Evolutionary conservation across 1,284 basidiomycete species (phyloP).

Genomic region (Cystobasidium slooffiae): DNA sequence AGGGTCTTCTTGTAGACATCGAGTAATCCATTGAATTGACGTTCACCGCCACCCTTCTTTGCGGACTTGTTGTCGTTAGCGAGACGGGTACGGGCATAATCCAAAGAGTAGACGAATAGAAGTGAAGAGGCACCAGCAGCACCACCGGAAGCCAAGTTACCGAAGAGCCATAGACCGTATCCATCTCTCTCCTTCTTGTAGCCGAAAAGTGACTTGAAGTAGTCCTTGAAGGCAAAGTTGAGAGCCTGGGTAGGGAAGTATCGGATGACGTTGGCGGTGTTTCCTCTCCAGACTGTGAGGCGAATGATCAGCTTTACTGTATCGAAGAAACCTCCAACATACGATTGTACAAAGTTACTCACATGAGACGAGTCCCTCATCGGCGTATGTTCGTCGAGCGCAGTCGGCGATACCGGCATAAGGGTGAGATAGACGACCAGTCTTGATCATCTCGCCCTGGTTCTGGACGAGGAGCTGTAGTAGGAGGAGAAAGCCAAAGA

Average conservation of each 20-base stretch:
- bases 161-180: constrained; percentile 55
- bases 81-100: constrained; percentile 96
- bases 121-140: constrained; percentile 66
- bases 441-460: constrained; percentile 65
- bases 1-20: constrained; percentile 88
- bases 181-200: constrained; percentile 54
- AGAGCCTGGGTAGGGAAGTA: constrained; percentile 97
- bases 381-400: constrained; percentile 80
- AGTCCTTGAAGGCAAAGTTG: constrained; percentile 83
- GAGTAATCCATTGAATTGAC: constrained; percentile 93
- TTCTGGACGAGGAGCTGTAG: constrained; percentile 87
- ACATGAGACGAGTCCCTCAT: constrained; percentile 82
- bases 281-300: constrained; percentile 79
- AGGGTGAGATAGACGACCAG: constrained; percentile 55
- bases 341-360: constrained; percentile 17
- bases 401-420: constrained; percentile 95
- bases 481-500: constrained; percentile 14
- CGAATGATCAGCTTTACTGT: background rate
- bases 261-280: constrained; percentile 96
- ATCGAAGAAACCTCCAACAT: background rate
- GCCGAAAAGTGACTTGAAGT: constrained; percentile 87
- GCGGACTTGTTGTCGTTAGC: constrained; percentile 95
- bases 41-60: constrained; percentile 78
- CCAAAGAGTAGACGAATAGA: constrained; percentile 96
- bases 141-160: constrained; percentile 89